Conservation (phyloP, 208 protist genomes). For the Acanthamoeba castellanii region DNA sequence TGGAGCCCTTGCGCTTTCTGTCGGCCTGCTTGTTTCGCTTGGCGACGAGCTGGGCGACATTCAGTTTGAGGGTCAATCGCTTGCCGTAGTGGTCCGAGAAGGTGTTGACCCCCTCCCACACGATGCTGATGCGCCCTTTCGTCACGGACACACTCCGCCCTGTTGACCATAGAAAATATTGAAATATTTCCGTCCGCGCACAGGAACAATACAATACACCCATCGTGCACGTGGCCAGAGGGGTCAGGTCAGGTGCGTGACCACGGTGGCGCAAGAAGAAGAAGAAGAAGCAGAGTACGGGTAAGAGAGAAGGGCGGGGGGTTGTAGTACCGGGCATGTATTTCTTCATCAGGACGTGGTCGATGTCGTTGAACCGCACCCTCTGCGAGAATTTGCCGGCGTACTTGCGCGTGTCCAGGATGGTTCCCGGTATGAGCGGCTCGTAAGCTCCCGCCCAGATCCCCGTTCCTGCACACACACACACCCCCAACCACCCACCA, state of each 20-base stretch:
- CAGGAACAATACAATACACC: no score
- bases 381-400: not conserved
- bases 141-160: not conserved
- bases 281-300: no score
- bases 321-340: not conserved
- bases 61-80: not conserved
- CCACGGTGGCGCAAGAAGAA: no score
- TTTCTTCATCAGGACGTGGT: slow-evolving; percentile 23
- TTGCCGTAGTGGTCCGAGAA: slow-evolving; percentile 18
- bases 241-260: no score
- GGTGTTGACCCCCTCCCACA: slow-evolving; percentile 10
- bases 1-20: not conserved
- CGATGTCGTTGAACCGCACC: slow-evolving; percentile 14
- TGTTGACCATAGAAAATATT: not conserved
- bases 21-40: slow-evolving; percentile 9
- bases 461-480: not conserved
- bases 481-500: not conserved
- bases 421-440: slow-evolving; percentile 3
- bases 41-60: not conserved
- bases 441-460: not conserved
- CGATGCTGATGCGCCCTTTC: slow-evolving; percentile 24
- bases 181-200: no score
- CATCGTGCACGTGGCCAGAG: no score
- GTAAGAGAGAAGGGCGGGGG: not conserved
- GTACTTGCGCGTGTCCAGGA: not conserved